A percentile compares a stretch with the other conserved stretches of the same genome.
phyloP scores from a whole-genome alignment of 2,329 filamentous ascomycete species.

The Aspergillus awamori region DNA sequence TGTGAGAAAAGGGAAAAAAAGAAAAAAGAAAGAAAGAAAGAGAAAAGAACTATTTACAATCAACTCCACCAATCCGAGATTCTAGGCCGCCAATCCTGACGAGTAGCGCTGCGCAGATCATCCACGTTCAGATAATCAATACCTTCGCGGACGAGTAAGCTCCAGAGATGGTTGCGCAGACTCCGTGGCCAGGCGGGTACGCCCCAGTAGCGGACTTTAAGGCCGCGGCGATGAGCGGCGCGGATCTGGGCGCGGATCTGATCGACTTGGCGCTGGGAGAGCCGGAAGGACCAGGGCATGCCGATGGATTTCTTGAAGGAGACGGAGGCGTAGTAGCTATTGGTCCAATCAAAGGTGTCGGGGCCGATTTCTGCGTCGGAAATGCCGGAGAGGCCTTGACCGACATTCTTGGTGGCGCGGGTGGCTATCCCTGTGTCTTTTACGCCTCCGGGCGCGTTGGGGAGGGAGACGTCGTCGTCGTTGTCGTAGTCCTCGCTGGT shows the following conservation, averaged over 20 bases:
- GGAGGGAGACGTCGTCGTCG: conserved; percentile 19
- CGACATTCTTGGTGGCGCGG: conserved; percentile 29
- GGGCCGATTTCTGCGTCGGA: conserved; percentile 37
- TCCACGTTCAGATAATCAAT: conserved; percentile 62
- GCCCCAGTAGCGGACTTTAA: conserved; percentile 62
- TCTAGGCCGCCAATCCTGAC: conserved; percentile 50
- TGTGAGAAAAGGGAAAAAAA: background rate
- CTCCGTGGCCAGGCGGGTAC: conserved; percentile 59
- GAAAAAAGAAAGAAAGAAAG: background rate
- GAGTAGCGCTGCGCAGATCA: conserved; percentile 55
- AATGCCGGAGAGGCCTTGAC: conserved; percentile 52
- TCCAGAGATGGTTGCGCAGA: conserved; percentile 59
- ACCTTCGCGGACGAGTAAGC: conserved; percentile 55
- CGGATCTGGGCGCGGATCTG: conserved; percentile 56
- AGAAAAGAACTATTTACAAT: background rate
- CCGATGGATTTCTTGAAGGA: conserved; percentile 56
- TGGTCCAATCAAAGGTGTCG: conserved; percentile 51
- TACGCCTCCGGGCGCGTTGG: background rate
- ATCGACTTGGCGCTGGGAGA: conserved; percentile 50
- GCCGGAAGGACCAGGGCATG: conserved; percentile 52
- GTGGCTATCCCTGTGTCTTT: background rate
- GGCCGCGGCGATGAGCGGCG: conserved; percentile 54
- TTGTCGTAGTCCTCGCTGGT: conserved; percentile 13
- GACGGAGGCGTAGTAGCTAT: conserved; percentile 61
- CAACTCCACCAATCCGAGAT: conserved; percentile 39